A percentile compares a stretch with the other conserved stretches of the same genome.
phyloP scores from a whole-genome alignment of 139 green algal genomes.

The Picochlorum costavermella region DNA sequence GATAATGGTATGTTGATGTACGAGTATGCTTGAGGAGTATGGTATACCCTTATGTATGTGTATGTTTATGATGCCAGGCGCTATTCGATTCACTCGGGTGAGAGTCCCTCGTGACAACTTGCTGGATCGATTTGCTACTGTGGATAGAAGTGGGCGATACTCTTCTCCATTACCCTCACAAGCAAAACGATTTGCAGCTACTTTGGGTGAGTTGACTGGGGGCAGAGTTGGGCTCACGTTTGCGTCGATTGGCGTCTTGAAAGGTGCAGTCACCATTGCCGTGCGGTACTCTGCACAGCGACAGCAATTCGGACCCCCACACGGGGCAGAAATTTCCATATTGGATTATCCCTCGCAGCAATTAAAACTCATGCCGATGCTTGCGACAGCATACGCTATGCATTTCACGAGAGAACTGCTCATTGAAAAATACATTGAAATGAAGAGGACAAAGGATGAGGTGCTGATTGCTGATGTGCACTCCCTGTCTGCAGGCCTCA shows the following conservation, averaged over 20 bases:
- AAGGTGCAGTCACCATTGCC: constrained; percentile 62
- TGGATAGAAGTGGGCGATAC: constrained; percentile 70
- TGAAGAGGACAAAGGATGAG: constrained; percentile 64
- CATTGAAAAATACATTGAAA: constrained; percentile 54
- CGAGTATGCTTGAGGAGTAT: no score
- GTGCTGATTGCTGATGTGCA: constrained; percentile 58
- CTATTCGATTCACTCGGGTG: constrained; percentile 71
- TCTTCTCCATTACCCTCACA: constrained; percentile 48
- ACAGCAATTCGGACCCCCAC: constrained; percentile 76
- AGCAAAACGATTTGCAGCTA: constrained; percentile 62
- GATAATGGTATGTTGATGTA: constrained; percentile 61
- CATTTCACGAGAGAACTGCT: constrained; percentile 54
- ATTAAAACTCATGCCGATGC: constrained; percentile 65
- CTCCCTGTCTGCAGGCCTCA: constrained; percentile 49
- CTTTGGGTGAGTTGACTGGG: constrained; percentile 76
- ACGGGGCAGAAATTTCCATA: constrained; percentile 55
- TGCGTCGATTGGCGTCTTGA: constrained; percentile 58
- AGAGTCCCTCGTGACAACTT: constrained; percentile 64
- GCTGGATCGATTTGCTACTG: constrained; percentile 67
- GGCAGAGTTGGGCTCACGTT: constrained; percentile 64
- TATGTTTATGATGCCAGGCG: neutral
- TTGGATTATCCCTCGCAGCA: constrained; percentile 78
- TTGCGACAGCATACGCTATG: constrained; percentile 65
- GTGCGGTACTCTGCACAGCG: constrained; percentile 60
- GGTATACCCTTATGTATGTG: no score